These are phyloP conservation scores for Powellomyces hirtus DNA, from an alignment of 192 early-diverging fungal genomes.

Conservation along the genomic window DNA sequence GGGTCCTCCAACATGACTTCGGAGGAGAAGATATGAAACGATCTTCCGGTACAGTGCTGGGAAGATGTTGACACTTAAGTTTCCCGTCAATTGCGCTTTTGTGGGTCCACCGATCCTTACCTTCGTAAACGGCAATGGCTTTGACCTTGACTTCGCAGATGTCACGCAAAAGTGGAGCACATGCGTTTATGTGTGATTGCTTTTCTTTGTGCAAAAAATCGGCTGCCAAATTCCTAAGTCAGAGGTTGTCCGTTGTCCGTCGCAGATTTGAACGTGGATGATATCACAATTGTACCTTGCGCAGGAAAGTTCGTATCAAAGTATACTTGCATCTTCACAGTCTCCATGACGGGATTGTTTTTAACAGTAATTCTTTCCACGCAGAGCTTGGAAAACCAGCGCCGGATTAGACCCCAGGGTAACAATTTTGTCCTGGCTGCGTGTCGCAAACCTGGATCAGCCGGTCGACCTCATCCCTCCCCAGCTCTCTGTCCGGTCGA, in stretches of 20 bases:
- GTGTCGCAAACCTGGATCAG: conserved; percentile 43
- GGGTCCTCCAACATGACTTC: conserved; percentile 53
- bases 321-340: conserved; percentile 62
- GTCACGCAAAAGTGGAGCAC: conserved; percentile 43
- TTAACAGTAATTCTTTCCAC: conserved; percentile 44
- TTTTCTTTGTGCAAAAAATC: conserved; percentile 60
- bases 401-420: not conserved
- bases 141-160: conserved; percentile 51
- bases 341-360: conserved; percentile 44
- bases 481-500: conserved; percentile 50
- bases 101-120: conserved; percentile 16
- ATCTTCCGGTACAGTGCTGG: conserved; percentile 56
- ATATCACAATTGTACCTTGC: conserved; percentile 38
- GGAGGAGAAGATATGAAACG: conserved; percentile 52
- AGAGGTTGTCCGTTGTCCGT: not conserved
- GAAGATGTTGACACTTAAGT: not conserved
- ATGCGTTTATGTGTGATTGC: conserved; percentile 37
- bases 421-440: no score
- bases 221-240: conserved; percentile 24
- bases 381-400: conserved; percentile 34
- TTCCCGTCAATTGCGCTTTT: no score
- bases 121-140: conserved; percentile 48
- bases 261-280: not conserved
- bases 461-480: conserved; percentile 50
- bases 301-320: conserved; percentile 62